Base-by-base conservation (phyloP, 1,284 basidiomycete species). In the Pholiota adiposa region DNA sequence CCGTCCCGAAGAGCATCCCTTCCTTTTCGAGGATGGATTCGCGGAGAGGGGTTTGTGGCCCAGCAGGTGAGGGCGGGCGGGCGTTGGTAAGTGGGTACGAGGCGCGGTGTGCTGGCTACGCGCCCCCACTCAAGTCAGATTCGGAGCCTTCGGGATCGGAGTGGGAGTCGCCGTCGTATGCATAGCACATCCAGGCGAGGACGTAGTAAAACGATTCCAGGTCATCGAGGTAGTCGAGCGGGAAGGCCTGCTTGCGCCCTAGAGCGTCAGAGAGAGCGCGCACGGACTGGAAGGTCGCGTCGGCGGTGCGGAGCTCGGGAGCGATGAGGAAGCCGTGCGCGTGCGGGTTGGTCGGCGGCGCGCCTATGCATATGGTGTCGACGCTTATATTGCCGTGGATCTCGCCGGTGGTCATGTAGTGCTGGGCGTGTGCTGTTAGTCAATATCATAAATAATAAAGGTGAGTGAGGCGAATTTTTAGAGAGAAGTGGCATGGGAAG, bases 151-250 rank as follows among this genome's bases (percentile, higher is more conserved):
- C 29, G n/a, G n/a, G n/a, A 31, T 31, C 4, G 29, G 29, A 4
- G 29, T 31, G 29, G 29, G 11, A 31, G 11, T 11, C 29, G 21
- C 43, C 18, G 18, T 52, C 29, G 18, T 46, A 60, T 21, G 59
- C 34, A 44, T 31, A 56, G 43, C 55, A 56, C 49, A 61, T 49
- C 49, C 51, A 61, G n/a, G 46, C 34, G n/a, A 57, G 27, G 14
- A 57, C 59, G 33, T 61, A 61, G 44, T 51, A 61, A 27, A 61
- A 61, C 4, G 59, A 61, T 25, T 61, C 59, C 1, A 61, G 46
- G 31, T 61, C 59, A 23, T 61, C 59, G 41, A 57, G 27, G 19
- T 61, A 61, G 18, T 61, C 59, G 5, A 50, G n/a, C 27, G 53
- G 48, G 8, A 56, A 21, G 27, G 16, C 19, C 2, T 25, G 38